Evolutionary conservation across 257 asterid species (phyloP).

Genomic region (Gardenia jasminoides): DNA sequence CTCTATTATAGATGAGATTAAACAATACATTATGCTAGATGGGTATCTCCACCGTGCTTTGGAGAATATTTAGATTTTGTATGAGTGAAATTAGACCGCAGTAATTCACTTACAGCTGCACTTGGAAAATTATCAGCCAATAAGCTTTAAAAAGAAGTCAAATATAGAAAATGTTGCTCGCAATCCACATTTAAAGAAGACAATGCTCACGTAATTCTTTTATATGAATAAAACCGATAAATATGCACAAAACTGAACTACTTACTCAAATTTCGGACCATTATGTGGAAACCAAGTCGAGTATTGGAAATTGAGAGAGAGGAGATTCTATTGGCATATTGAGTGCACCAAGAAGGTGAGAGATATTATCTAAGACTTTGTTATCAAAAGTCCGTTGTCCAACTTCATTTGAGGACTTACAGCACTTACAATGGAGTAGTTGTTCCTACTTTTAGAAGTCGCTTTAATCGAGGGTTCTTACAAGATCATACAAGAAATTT

Average conservation of each 20-base stretch:
- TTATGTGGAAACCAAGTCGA: neutral
- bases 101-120: no score
- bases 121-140: neutral
- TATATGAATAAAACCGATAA: neutral
- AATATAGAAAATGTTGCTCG: neutral
- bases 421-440: neutral
- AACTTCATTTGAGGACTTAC: neutral
- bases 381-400: slow-evolving; percentile 1
- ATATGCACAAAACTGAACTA: neutral
- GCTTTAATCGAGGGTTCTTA: neutral
- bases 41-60: no score
- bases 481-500: neutral
- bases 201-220: slow-evolving; percentile 8
- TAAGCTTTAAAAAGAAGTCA: neutral
- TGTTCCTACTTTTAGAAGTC: no score
- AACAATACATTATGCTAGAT: no score
- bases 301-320: neutral
- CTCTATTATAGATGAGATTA: no score
- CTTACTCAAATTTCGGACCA: neutral
- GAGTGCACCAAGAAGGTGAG: neutral
- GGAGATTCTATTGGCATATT: neutral
- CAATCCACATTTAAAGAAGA: neutral
- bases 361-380: neutral
- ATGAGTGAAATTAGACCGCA: no score
- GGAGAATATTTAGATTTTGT: no score